Percentiles rank a stretch among this genome's conserved stretches.
Conservation (phyloP, 2,329 filamentous ascomycete species). For the Hypomyces rosellus region DNA sequence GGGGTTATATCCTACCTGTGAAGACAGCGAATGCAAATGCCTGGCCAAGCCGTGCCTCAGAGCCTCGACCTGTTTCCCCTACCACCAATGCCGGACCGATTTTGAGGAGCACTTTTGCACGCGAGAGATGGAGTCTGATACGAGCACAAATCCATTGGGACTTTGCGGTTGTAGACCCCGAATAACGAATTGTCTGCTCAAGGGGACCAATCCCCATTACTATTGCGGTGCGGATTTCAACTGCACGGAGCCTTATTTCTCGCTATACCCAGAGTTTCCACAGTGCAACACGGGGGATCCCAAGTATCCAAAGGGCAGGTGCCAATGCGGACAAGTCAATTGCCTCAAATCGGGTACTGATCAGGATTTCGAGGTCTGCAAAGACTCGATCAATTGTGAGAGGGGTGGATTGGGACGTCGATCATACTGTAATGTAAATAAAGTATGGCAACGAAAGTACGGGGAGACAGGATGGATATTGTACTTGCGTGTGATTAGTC, state of each 20-base stretch:
- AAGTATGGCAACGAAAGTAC: constrained; percentile 1
- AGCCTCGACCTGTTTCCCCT: constrained; percentile 1
- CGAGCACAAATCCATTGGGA: not conserved
- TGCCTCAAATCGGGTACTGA: constrained; percentile 3
- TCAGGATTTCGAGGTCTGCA: constrained; percentile 6
- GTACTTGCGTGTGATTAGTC: constrained; percentile 4
- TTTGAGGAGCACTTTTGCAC: constrained; percentile 9
- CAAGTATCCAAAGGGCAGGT: constrained; percentile 2
- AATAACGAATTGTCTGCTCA: constrained; percentile 2
- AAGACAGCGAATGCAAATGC: constrained; percentile 9
- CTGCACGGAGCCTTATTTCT: constrained; percentile 9
- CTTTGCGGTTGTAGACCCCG: constrained; percentile 6
- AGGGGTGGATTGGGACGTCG: not conserved
- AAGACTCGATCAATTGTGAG: constrained; percentile 5
- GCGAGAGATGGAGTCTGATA: not conserved
- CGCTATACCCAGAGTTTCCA: constrained; percentile 11
- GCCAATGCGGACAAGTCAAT: constrained; percentile 9
- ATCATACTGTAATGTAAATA: constrained; percentile 5
- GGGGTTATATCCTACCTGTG: constrained; percentile 9
- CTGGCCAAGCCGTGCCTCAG: constrained; percentile 5
- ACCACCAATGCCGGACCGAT: constrained; percentile 8
- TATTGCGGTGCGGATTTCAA: constrained; percentile 2
- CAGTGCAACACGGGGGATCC: constrained; percentile 10
- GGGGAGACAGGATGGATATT: constrained; percentile 10
- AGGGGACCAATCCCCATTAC: not conserved